Evolutionary conservation across 2,329 filamentous ascomycete genomes (phyloP).

Genomic region (Botrytis pseudocinerea): DNA sequence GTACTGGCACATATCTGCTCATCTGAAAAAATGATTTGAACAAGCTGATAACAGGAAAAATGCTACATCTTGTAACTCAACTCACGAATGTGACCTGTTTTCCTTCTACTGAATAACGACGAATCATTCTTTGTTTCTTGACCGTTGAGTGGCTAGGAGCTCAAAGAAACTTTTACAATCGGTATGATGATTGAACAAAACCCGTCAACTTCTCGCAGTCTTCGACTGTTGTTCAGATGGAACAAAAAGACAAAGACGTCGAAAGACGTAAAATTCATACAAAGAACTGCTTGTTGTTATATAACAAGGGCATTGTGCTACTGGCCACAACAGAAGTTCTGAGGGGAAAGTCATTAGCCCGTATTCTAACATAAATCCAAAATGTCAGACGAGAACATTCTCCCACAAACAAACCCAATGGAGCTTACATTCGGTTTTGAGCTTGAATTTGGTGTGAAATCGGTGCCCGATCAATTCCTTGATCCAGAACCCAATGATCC

Average conservation of each 20-base stretch:
- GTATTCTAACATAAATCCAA: not conserved
- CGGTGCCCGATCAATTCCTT: not conserved
- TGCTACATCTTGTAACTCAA: not conserved
- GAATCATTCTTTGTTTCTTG: not conserved
- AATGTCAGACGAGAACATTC: not conserved
- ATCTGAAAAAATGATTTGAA: not conserved
- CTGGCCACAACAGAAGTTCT: not conserved
- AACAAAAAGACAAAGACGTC: not conserved
- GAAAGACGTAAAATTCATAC: not conserved
- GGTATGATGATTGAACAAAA: not conserved
- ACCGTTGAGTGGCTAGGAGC: not conserved
- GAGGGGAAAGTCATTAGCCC: not conserved
- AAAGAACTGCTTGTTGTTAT: not conserved
- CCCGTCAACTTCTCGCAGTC: not conserved
- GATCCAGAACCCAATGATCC: not conserved
- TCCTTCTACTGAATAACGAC: not conserved
- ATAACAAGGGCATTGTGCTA: not conserved
- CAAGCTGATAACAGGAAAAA: not conserved
- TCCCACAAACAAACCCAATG: not conserved
- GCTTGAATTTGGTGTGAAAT: not conserved
- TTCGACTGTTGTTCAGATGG: not conserved
- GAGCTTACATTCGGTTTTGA: slow-evolving; percentile 3
- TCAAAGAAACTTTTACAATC: not conserved
- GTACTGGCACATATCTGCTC: no score
- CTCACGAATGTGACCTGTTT: not conserved